Conservation (phyloP, 73 alveolate genomes). For the Blepharisma japonicum region DNA sequence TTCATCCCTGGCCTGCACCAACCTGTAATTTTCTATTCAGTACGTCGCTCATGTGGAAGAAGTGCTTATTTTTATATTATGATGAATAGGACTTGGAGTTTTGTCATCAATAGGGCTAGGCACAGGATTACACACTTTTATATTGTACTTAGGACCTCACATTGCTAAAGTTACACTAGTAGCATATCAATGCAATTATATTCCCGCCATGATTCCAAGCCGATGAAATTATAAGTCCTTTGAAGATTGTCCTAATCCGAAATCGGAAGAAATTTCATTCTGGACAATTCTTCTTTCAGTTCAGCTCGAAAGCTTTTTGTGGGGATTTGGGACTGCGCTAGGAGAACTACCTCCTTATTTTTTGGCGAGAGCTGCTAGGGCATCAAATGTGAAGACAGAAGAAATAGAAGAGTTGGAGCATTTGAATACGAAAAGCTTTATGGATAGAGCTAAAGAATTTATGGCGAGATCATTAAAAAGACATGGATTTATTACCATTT, state of each 20-base stretch:
- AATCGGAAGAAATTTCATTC: constrained; percentile 51
- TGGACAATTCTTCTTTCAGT: constrained; percentile 55
- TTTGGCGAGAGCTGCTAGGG: constrained; percentile 75
- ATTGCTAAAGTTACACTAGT: constrained; percentile 82
- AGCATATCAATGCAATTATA: constrained; percentile 69
- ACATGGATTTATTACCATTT: constrained; percentile 72
- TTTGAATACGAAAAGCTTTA: not conserved
- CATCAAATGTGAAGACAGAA: constrained; percentile 64
- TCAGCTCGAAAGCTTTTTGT: constrained; percentile 72
- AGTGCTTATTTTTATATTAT: not conserved
- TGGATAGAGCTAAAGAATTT: constrained; percentile 53
- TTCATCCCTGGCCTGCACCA: constrained; percentile 20
- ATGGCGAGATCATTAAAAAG: constrained; percentile 57
- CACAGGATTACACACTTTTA: constrained; percentile 89
- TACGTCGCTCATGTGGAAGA: not conserved
- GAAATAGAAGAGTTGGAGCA: constrained; percentile 63
- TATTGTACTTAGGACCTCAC: constrained; percentile 84
- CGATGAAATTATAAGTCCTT: constrained; percentile 63
- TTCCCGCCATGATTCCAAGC: constrained; percentile 70
- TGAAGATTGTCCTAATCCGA: constrained; percentile 45
- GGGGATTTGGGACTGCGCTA: constrained; percentile 90
- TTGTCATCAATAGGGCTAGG: constrained; percentile 91
- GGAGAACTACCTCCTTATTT: constrained; percentile 93
- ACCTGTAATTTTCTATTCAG: not conserved
- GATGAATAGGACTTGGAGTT: constrained; percentile 80